Base-by-base conservation (phyloP, 345 rosid species). In the Raphanus raphanistrum region DNA sequence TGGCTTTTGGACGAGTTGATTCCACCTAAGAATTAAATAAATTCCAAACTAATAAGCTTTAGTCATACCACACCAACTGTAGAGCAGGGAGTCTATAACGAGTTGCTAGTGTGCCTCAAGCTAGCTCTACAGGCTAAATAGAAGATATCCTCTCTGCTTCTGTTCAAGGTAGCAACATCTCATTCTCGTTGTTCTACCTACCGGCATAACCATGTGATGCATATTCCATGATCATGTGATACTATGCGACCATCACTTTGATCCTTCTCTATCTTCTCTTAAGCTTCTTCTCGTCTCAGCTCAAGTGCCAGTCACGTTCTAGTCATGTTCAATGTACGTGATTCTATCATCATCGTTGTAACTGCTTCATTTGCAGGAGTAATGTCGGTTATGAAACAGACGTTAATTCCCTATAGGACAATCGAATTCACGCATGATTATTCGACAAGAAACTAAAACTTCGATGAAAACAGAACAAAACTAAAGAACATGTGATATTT, bases 231-330 rank as follows among this genome's bases (percentile, higher is more conserved):
- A 41, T 41, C 4, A 41, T 41, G 48, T 41, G 48, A 41, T 41
- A 41, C 27, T 27, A 61, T 78, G 26, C 72, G 77, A 66, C 10
- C 43, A 64, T 48, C 10, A 25, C 52, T 16, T 48, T 73, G 70
- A 63, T 79, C 70, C 38, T 63, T 54, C 69, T 73, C 32, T 68
- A 52, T 38, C 52, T 69, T 69, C 1, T 38, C 9, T 48, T 61
- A 63, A 63, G 29, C 2, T 41, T 8, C 48, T 16, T 77, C 4
- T 57, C 66, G 29, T 64, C 8, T 60, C 68, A 59, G 38, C 38
- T 35, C 38, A 35, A 7, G 38, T 35, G 41, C 10, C 41, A 8
- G 41, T 35, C 41, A 9, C 9, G 41, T 35, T 35, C 41, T 6
- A 35, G 41, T 9, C 38, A 35, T 35, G 38, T 1, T 35, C 9